These are phyloP conservation scores for Larix kaempferi DNA, from an alignment of 75 land plant genomes.

Conservation along the genomic window DNA sequence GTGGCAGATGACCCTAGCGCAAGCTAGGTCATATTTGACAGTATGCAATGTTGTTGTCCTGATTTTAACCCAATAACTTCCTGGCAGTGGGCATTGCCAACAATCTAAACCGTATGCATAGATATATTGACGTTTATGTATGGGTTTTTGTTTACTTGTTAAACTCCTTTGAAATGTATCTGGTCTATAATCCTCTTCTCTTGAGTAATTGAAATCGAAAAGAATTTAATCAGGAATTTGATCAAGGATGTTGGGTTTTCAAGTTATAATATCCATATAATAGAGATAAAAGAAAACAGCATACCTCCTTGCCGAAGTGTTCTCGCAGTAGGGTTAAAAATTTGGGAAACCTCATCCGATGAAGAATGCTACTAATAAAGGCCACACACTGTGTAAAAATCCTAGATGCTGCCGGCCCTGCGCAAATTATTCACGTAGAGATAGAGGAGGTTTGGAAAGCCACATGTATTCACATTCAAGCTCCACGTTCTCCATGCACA, in stretches of 20 bases:
- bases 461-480: too few species aligned
- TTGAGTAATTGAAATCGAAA: too few species aligned
- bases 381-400: constrained; percentile 51
- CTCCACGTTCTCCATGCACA: too few species aligned
- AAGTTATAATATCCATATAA: too few species aligned
- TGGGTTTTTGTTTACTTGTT: neutral
- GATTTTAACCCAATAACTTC: neutral
- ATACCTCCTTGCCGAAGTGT: constrained; percentile 65
- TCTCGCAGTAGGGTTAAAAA: constrained; percentile 55
- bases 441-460: too few species aligned
- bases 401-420: constrained; percentile 25
- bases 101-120: neutral
- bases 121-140: neutral
- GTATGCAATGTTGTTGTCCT: too few species aligned
- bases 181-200: too few species aligned
- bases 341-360: constrained; percentile 81
- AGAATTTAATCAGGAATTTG: too few species aligned
- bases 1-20: neutral
- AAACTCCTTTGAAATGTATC: too few species aligned
- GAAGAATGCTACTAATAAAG: constrained; percentile 62
- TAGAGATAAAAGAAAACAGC: neutral
- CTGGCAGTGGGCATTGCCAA: neutral
- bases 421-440: too few species aligned
- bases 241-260: too few species aligned
- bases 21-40: neutral